phyloP scores from a whole-genome alignment of 345 rosid genomes.

The Lumnitzera racemosa region DNA sequence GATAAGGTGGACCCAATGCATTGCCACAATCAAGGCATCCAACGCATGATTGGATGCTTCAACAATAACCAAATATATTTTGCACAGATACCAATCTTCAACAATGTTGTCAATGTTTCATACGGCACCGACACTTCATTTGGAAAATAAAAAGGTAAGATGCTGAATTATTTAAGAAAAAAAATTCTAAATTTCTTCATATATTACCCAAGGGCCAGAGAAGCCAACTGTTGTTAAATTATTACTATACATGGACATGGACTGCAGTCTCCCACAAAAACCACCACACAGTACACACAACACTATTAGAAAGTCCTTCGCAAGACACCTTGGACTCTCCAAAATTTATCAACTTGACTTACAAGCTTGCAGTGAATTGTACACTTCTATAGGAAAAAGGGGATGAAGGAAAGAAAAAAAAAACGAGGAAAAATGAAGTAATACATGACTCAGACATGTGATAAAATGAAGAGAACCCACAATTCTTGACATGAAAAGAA shows the following conservation, averaged over 20 bases:
- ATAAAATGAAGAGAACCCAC: background rate
- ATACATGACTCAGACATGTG: background rate
- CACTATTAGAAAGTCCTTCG: conserved; percentile 4
- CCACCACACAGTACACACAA: conserved; percentile 8
- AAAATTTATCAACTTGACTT: background rate
- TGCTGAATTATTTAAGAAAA: too few species aligned
- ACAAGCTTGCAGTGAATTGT: background rate
- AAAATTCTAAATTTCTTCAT: background rate
- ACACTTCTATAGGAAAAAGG: too few species aligned
- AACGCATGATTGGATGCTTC: too few species aligned
- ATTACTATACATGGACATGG: conserved; percentile 16
- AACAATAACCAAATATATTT: too few species aligned
- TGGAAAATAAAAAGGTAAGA: too few species aligned
- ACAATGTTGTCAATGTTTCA: too few species aligned
- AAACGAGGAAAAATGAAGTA: too few species aligned
- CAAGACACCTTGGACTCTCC: conserved; percentile 2
- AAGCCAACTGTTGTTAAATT: conserved; percentile 9
- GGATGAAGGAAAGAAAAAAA: too few species aligned
- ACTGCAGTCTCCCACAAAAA: conserved; percentile 15
- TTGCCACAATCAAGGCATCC: too few species aligned
- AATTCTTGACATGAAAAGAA: conserved; percentile 1
- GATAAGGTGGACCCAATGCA: too few species aligned
- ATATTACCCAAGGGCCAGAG: background rate
- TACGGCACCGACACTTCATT: too few species aligned
- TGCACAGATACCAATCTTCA: too few species aligned